Evolutionary conservation across 345 rosid genomes (phyloP), one percentile per base, ranked within the genome.

Genomic region (Geranium rotundifolium): DNA sequence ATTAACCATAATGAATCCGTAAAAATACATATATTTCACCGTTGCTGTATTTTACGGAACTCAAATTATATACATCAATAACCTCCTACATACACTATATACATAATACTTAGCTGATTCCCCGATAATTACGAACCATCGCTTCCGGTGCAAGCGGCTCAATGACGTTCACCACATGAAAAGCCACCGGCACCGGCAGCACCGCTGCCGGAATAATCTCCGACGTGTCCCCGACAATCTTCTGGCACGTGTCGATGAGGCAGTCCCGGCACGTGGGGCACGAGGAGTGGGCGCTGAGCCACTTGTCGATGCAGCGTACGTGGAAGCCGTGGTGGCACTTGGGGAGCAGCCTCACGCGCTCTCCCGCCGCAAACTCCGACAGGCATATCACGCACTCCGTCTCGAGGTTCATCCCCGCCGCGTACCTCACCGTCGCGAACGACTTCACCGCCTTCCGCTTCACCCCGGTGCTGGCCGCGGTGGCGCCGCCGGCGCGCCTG

Each of bases 231-330:
- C 86, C 82, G 23, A 73, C 88, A 68, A 86, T 88, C 79, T 88
- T 88, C n/a, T 82, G 90, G 67, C 89, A 86, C 3, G 90, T 86
- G 64, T 81, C 86, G 12, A 84, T 72, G 59, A 88, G 83, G 74
- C 95, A 86, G 77, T 80, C 85, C 66, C 98, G 79, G 80, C 98
- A 92, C 13, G 90, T 89, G n/a, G 98, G 98, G 69, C 98, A 92
- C 1, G 96, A 89, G 17, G 98, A 84, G 72, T 89, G 98, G 5
- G 95, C 75, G 56, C 85, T 79, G 0, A 92, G 84, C 98, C 98
- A 92, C 66, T 72, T 87, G 80, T 92, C 96, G 39, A 92, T 87
- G 75, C 96, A 92, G 12, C 72, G 75, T 67, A 78, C 84, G 57
- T 89, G 96, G 75, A 85, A 92, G 3, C 95, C 88, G 10, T 92